These are phyloP conservation scores for Colletotrichum sp. DNA, from an alignment of 2,329 filamentous ascomycete genomes.

Conservation along the genomic window DNA sequence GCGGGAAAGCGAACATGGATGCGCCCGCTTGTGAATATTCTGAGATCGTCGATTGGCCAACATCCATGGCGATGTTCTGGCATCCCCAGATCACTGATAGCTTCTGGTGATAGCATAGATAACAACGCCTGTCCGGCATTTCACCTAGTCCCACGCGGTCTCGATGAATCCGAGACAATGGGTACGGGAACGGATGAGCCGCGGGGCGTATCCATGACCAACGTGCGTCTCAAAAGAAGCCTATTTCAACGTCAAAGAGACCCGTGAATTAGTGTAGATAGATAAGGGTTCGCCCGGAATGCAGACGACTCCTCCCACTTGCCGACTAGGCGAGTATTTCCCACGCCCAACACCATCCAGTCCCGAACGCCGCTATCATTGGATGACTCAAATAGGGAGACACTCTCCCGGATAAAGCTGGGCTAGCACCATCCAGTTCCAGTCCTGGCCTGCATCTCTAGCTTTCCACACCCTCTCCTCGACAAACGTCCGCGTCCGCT, in stretches of 20 bases:
- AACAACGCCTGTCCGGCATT: not conserved
- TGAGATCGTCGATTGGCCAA: not conserved
- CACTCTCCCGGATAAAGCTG: slow-evolving; percentile 31
- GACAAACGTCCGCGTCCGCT: slow-evolving; percentile 29
- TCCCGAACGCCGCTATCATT: not conserved
- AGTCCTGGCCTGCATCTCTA: slow-evolving; percentile 27
- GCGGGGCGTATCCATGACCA: not conserved
- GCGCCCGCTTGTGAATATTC: not conserved
- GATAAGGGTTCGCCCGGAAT: not conserved
- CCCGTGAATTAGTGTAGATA: not conserved
- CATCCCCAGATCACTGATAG: not conserved
- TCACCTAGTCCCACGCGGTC: not conserved
- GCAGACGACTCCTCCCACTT: not conserved
- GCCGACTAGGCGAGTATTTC: not conserved
- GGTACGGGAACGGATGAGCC: not conserved
- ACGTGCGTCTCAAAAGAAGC: not conserved
- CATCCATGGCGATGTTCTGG: not conserved
- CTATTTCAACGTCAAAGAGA: slow-evolving; percentile 7
- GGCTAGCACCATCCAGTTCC: slow-evolving; percentile 34
- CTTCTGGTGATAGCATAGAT: slow-evolving; percentile 7
- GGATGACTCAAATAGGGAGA: slow-evolving; percentile 30
- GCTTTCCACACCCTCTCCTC: slow-evolving; percentile 32
- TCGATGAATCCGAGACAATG: not conserved
- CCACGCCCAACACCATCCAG: not conserved
- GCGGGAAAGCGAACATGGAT: not conserved